Percentiles rank a stretch among this genome's conserved stretches.
Evolutionary conservation across 2,329 filamentous ascomycete species (phyloP).

Genomic region (Penicillium brevicompactum): DNA sequence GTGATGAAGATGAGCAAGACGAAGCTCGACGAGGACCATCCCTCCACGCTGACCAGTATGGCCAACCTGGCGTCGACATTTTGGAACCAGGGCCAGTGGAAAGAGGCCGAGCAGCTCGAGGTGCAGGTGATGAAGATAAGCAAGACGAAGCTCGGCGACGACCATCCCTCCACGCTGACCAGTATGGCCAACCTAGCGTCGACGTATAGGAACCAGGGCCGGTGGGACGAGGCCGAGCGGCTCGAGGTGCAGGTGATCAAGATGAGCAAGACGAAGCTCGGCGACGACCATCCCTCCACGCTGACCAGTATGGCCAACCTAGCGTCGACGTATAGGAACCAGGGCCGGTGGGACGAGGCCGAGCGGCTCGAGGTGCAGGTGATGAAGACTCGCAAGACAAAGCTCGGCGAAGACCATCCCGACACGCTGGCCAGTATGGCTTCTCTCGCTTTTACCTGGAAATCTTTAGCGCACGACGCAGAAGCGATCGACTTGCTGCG

Average conservation of each 20-base stretch:
- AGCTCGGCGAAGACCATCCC: slow-evolving; percentile 26
- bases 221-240: slow-evolving; percentile 23
- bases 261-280: neutral
- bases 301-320: slow-evolving; percentile 20
- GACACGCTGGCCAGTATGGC: slow-evolving; percentile 22
- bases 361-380: slow-evolving; percentile 18
- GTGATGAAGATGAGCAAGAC: neutral
- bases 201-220: slow-evolving; percentile 13
- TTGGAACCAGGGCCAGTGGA: neutral
- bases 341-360: slow-evolving; percentile 22
- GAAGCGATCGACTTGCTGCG: neutral
- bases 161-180: slow-evolving; percentile 5
- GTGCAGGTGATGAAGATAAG: neutral
- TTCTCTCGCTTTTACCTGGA: neutral
- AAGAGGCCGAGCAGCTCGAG: neutral
- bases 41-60: neutral
- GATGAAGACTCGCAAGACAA: slow-evolving; percentile 12
- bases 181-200: slow-evolving; percentile 19
- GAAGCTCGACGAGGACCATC: neutral
- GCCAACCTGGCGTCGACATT: neutral
- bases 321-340: slow-evolving; percentile 9
- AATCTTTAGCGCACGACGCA: neutral
- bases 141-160: neutral
- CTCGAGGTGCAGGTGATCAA: slow-evolving; percentile 12
- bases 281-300: neutral